A percentile compares a stretch with the other conserved stretches of the same genome.
These are phyloP conservation scores for Ophiocordyceps robertsii DNA, from an alignment of 2,329 filamentous ascomycete species.

Conservation along the genomic window DNA sequence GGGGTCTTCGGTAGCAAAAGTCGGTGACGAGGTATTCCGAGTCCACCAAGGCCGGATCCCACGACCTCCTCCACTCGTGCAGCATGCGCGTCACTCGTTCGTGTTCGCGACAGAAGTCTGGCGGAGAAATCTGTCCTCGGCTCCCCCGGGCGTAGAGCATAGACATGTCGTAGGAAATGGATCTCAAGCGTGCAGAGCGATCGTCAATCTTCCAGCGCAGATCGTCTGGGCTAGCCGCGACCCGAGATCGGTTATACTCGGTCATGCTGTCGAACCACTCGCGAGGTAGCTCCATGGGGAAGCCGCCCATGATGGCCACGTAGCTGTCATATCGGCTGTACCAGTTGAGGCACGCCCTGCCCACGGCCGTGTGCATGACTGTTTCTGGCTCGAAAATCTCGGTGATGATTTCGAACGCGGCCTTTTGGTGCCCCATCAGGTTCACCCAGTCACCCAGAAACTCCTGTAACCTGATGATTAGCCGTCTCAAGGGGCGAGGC, in stretches of 20 bases:
- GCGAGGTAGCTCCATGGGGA: constrained; percentile 56
- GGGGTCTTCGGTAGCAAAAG: constrained; percentile 39
- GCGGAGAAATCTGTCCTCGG: constrained; percentile 47
- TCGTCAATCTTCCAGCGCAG: constrained; percentile 54
- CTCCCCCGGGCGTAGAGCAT: constrained; percentile 58
- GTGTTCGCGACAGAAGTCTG: constrained; percentile 54
- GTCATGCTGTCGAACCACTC: constrained; percentile 64
- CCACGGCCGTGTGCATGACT: constrained; percentile 55
- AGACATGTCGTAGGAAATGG: constrained; percentile 71
- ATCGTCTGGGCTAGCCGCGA: constrained; percentile 44
- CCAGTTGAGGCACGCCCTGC: constrained; percentile 71
- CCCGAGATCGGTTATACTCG: constrained; percentile 48
- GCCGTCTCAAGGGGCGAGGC: too few relatives aligned
- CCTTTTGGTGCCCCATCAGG: constrained; percentile 81
- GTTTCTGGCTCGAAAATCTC: constrained; percentile 66
- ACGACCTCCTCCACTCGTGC: constrained; percentile 34
- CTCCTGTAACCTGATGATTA: constrained; percentile 42
- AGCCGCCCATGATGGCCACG: constrained; percentile 69
- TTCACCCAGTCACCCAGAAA: constrained; percentile 94
- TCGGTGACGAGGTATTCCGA: constrained; percentile 48
- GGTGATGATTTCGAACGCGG: constrained; percentile 68
- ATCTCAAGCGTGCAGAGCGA: constrained; percentile 49
- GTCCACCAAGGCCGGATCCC: constrained; percentile 51
- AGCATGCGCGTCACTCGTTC: constrained; percentile 33
- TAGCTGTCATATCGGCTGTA: constrained; percentile 82